Evolutionary conservation across 2,329 filamentous ascomycete species (phyloP), one percentile per base, ranked within the genome.

Genomic region (Aspergillus pseudoglaucus): DNA sequence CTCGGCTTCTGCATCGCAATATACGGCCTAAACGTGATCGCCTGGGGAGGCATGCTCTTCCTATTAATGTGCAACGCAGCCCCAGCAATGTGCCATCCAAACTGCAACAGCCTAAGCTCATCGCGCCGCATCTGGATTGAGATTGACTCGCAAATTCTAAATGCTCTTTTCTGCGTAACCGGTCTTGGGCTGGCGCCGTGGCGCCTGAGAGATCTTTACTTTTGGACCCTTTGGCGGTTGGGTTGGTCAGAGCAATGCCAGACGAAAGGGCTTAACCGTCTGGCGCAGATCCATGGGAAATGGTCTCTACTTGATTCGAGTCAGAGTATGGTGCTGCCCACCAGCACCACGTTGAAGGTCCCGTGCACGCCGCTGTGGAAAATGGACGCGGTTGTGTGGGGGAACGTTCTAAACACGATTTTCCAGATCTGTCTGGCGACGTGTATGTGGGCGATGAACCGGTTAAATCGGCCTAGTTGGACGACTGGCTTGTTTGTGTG

Each of bases 31-130:
- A 90, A 91, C 54, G 79, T 95, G 17, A 81, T 95, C 8, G 90
- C 87, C 0, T 95, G 89, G 89, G 89, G 89, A 45, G 88, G 86
- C 49, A 95, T 95, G 89, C 76, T 95, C 30, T 94, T 95, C 69
- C 73, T 95, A 15, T 75, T 95, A 2, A 80, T 95, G 22, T 86
- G 84, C 72, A 88, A 89, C 59, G 88, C 77, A 20, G 88, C 72
- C 64, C 71, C 63, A 1, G 68, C 66, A 39, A 73, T 73, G 70
- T 72, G 70, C 66, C 71, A 76, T 56, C 83, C 78, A 0, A 73
- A 73, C 32, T 91, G 87, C 71, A 77, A 87, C 61, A 75, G 87
- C 55, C 83, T 88, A 62, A 74, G 88, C 59, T 89, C 86, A 0
- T 82, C 87, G 2, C 81, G 88, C n/a, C 76, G 85, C 17, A 83